phyloP scores from a whole-genome alignment of 208 protist species.

The Phytomonas sp. region DNA sequence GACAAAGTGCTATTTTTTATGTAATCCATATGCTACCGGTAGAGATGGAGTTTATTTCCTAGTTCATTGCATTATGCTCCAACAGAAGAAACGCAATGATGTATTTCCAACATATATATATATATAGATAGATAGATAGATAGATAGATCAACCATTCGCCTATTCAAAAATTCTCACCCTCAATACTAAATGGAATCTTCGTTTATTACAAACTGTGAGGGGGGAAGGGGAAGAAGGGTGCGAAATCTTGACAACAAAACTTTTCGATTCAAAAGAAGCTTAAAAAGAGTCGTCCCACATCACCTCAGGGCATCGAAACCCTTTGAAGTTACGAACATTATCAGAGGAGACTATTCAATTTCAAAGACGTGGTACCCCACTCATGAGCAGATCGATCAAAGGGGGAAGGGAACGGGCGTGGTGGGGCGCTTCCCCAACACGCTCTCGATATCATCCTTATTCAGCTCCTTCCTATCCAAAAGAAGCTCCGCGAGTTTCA shows the following conservation, averaged over 20 bases:
- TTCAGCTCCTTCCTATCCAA: constrained; percentile 86
- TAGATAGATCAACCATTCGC: background rate
- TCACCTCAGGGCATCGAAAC: background rate
- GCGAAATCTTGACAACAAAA: background rate
- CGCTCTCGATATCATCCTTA: constrained; percentile 57
- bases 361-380: background rate
- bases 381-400: background rate
- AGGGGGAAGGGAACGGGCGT: background rate
- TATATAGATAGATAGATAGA: no score
- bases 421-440: constrained; percentile 63
- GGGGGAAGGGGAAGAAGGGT: background rate
- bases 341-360: background rate
- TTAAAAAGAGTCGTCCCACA: background rate
- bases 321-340: background rate
- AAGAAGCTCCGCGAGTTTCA: constrained; percentile 60
- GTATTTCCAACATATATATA: background rate
- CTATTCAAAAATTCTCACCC: background rate
- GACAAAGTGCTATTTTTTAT: background rate
- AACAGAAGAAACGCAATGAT: background rate
- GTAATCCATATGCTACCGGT: background rate
- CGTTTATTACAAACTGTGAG: background rate
- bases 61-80: background rate
- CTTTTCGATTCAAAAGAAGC: background rate
- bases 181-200: background rate
- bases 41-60: background rate